Conservation (phyloP, 2,329 filamentous ascomycete species). For the Hortaea werneckii region DNA sequence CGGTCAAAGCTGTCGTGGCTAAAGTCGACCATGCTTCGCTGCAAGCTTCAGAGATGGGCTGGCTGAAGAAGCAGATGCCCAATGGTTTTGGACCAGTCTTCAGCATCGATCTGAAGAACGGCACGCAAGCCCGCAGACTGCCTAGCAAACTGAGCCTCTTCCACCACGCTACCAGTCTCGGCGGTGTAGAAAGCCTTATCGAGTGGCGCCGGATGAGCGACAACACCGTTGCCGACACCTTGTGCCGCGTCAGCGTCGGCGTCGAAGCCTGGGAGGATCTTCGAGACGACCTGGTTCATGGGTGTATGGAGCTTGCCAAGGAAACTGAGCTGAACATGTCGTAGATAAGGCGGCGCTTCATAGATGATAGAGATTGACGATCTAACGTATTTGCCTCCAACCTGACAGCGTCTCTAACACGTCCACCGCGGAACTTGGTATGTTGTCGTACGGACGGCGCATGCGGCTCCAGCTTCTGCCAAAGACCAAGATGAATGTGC, state of each 20-base stretch:
- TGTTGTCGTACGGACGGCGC: too few species aligned
- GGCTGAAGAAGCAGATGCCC: conserved; percentile 84
- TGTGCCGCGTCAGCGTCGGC: conserved; percentile 76
- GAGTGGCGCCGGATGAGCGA: conserved; percentile 95
- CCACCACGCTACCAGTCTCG: conserved; percentile 88
- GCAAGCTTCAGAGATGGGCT: conserved; percentile 56
- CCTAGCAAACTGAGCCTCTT: conserved; percentile 75
- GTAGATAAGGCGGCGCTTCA: too few species aligned
- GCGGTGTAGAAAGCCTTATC: conserved; percentile 88
- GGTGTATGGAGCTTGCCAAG: conserved; percentile 46
- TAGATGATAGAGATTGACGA: too few species aligned
- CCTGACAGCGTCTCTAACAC: too few species aligned
- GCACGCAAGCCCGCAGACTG: conserved; percentile 53
- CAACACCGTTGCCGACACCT: conserved; percentile 53
- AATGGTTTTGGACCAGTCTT: conserved; percentile 86
- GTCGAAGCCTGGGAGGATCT: conserved; percentile 82
- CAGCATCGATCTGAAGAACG: conserved; percentile 54
- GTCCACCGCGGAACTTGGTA: too few species aligned
- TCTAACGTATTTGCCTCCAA: too few species aligned
- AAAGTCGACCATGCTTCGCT: conserved; percentile 68
- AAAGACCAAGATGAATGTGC: too few species aligned
- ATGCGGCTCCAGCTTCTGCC: too few species aligned
- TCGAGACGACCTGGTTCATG: conserved; percentile 60
- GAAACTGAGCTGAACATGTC: conserved; percentile 3
- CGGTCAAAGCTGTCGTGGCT: conserved; percentile 43